Evolutionary conservation across 768 basidiomycete species (phyloP).

Genomic region (Trametes cinnabarina): DNA sequence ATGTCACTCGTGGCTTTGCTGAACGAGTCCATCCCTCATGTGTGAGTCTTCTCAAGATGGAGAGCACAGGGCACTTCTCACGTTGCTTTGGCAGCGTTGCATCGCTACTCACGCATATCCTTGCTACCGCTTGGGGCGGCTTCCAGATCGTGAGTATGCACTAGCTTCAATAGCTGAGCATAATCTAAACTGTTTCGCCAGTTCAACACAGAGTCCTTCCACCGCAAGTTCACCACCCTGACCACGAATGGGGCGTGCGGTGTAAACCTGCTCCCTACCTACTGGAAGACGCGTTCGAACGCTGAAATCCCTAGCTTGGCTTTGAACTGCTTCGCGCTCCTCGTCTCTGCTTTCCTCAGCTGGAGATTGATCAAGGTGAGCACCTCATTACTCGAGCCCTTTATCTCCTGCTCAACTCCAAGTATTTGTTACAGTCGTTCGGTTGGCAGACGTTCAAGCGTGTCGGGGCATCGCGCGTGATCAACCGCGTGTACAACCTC

Average conservation of each 20-base stretch:
- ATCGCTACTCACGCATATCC: slow-evolving; percentile 66
- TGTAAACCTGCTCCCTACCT: slow-evolving; percentile 53
- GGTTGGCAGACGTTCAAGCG: slow-evolving; percentile 91
- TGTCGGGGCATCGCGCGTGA: slow-evolving; percentile 69
- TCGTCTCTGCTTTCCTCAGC: slow-evolving; percentile 62
- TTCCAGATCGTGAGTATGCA: slow-evolving; percentile 49
- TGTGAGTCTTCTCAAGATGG: slow-evolving; percentile 30
- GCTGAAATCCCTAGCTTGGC: slow-evolving; percentile 67
- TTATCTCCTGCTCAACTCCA: background rate
- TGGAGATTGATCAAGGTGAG: slow-evolving; percentile 73
- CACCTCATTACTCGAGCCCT: background rate
- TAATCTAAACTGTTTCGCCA: background rate
- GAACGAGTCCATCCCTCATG: slow-evolving; percentile 82
- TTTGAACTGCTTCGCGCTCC: slow-evolving; percentile 57
- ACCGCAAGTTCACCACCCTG: slow-evolving; percentile 49
- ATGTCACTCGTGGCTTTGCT: slow-evolving; percentile 69
- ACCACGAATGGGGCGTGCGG: slow-evolving; percentile 67
- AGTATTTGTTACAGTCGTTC: slow-evolving; percentile 46
- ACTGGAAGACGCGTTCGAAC: slow-evolving; percentile 58
- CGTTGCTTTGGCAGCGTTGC: slow-evolving; percentile 42
- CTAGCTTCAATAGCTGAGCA: background rate
- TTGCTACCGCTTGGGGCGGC: slow-evolving; percentile 71
- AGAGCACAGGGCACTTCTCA: background rate
- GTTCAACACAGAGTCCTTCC: slow-evolving; percentile 55
- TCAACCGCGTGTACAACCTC: slow-evolving; percentile 73